Percentiles rank a stretch among this genome's conserved stretches.
phyloP scores from a whole-genome alignment of 495 filamentous ascomycete genomes.

The Hyaloscypha hepaticicola region DNA sequence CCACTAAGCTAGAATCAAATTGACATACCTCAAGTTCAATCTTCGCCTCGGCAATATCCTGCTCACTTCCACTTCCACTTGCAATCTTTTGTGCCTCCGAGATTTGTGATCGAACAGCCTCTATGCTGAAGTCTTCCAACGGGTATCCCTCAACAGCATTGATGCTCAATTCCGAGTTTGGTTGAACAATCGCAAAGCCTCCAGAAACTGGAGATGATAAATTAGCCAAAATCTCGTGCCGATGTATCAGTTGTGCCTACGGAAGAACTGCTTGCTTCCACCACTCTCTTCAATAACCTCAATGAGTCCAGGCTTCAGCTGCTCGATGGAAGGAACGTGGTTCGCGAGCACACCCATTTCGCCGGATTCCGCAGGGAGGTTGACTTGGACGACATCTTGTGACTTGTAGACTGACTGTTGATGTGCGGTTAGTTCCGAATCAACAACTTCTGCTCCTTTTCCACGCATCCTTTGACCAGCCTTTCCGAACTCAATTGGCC shows the following conservation, averaged over 20 bases:
- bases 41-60: constrained; percentile 97
- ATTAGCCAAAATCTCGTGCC: constrained; percentile 4
- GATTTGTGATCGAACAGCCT: constrained; percentile 77
- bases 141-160: constrained; percentile 95
- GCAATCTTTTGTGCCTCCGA: constrained; percentile 94
- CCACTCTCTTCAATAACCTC: constrained; percentile 94
- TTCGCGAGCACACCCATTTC: constrained; percentile 99
- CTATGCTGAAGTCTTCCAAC: constrained; percentile 91
- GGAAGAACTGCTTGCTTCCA: constrained; percentile 93
- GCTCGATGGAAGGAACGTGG: constrained; percentile 98
- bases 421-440: constrained; percentile 40
- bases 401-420: constrained; percentile 54
- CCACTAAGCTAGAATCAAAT: not conserved
- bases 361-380: constrained; percentile 95
- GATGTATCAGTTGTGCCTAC: constrained; percentile 55
- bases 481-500: not conserved
- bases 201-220: constrained; percentile 68
- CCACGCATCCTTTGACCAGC: not conserved
- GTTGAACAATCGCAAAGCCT: constrained; percentile 95
- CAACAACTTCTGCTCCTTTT: not conserved
- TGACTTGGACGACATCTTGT: constrained; percentile 88
- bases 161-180: constrained; percentile 91
- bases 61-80: constrained; percentile 86
- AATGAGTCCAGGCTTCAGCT: constrained; percentile 93
- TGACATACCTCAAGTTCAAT: constrained; percentile 89